These are phyloP conservation scores for Aphanoascus verrucosus DNA, from an alignment of 2,329 filamentous ascomycete species.

Conservation along the genomic window DNA sequence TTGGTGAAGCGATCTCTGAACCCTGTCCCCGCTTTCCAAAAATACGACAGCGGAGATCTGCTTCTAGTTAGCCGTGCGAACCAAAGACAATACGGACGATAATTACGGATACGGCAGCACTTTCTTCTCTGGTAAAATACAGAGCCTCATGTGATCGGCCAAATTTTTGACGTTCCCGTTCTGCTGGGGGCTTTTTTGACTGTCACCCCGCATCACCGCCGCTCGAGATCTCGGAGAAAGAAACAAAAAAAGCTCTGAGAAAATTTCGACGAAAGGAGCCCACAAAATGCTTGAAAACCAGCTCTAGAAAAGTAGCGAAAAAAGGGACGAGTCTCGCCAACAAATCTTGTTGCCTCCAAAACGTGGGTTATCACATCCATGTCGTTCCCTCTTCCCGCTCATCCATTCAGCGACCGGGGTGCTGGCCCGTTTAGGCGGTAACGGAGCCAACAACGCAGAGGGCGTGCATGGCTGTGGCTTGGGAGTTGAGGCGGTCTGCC, in stretches of 20 bases:
- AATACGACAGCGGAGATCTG: background rate
- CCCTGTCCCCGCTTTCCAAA: background rate
- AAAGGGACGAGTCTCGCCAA: background rate
- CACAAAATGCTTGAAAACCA: too few relatives aligned
- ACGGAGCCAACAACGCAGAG: background rate
- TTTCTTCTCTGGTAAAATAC: background rate
- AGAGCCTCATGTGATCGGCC: background rate
- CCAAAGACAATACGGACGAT: too few relatives aligned
- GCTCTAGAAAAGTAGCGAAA: background rate
- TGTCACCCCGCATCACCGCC: background rate
- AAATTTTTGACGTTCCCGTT: background rate
- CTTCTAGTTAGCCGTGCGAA: background rate
- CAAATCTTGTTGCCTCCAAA: background rate
- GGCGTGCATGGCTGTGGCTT: background rate
- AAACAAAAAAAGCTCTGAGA: too few relatives aligned
- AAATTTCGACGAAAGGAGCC: too few relatives aligned
- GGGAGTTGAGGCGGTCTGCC: background rate
- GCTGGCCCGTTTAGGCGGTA: background rate
- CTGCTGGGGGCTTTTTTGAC: background rate
- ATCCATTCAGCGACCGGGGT: background rate
- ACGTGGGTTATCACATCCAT: background rate
- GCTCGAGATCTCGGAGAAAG: background rate
- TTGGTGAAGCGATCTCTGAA: too few relatives aligned
- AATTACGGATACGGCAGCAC: slow-evolving; percentile 2
- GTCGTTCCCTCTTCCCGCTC: background rate